Base-by-base conservation (phyloP, 2,329 filamentous ascomycete genomes). In the Aspergillus novoparasiticus region DNA sequence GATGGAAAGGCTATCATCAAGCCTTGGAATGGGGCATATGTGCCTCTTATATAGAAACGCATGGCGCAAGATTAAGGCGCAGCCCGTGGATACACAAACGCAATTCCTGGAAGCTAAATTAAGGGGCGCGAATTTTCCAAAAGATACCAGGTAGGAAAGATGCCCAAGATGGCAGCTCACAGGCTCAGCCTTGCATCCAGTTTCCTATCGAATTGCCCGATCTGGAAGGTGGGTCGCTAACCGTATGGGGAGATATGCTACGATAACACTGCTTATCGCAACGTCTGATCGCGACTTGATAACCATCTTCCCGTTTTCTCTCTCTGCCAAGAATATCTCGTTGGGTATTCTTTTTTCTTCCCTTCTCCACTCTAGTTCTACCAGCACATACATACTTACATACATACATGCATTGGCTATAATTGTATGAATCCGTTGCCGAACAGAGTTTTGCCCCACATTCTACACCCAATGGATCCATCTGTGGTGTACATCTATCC, bases 211-310 rank as follows among this genome's bases (percentile, higher is more conserved):
- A 43, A 23, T 73, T 73, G 11, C 72, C 71, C 28, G 23, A 68
- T 67, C 19, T 21, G 32, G 65, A 67, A 65, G 16, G 11, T 1
- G 2, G 6, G 9, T 2, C 51, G 55, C 66, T 72, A 70, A 23
- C 66, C 65, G 0, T 1, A 66, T 57, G 3, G 1, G 61, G 72
- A 1, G 73, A 71, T 63, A 72, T 72, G 59, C 61, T 51, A 64
- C 70, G 70, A 65, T 3, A 4, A 41, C 32, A 19, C 57, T 56
- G 56, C 60, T 60, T 64, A 64, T 64, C 41, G 46, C 26, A 46
- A 61, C 54, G 63, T 58, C 46, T 58, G 45, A 43, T 58, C 43
- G 11, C 14, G 28, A 32, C 14, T 14, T n/a, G 50, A 12, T 34
- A 34, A 30, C 26, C 16, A 34, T 34, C 16, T 32, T 36, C 28